phyloP scores from a whole-genome alignment of 192 early-diverging fungal species.

The Coemansia sp. region DNA sequence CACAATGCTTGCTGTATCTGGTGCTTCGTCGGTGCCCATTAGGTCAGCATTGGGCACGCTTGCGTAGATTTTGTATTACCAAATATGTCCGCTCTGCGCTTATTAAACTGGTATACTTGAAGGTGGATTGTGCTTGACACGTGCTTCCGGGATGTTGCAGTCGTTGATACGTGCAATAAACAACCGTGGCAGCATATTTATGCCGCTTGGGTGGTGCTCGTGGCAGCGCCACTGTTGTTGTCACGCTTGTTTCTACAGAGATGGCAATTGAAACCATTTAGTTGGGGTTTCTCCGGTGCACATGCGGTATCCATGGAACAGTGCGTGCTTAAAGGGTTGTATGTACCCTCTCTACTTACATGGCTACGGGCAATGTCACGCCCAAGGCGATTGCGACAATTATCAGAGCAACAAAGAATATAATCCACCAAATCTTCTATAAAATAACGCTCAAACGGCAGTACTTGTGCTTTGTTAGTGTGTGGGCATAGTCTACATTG shows the following conservation, averaged over 20 bases:
- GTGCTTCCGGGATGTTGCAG: neutral
- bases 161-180: too few relatives aligned
- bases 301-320: neutral
- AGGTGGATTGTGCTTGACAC: neutral
- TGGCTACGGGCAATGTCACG: slow-evolving; percentile 36
- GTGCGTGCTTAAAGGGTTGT: neutral
- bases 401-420: slow-evolving; percentile 30
- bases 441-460: neutral
- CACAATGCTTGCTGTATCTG: neutral
- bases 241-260: slow-evolving; percentile 5
- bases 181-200: neutral
- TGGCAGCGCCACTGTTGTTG: slow-evolving; percentile 10
- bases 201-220: neutral
- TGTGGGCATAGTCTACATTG: too few relatives aligned
- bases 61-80: neutral
- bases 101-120: neutral
- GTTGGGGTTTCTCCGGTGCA: neutral
- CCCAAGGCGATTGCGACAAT: slow-evolving; percentile 37
- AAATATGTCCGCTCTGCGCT: neutral
- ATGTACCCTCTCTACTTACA: slow-evolving; percentile 22
- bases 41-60: slow-evolving; percentile 6
- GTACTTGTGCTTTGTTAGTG: too few relatives aligned
- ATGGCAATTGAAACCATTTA: too few relatives aligned
- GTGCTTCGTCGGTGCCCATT: slow-evolving; percentile 5
- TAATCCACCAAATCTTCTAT: slow-evolving; percentile 48